A percentile compares a stretch with the other conserved stretches of the same genome.
Evolutionary conservation across 192 early-diverging fungal genomes (phyloP).

Genomic region (Backusella morwellensis): DNA sequence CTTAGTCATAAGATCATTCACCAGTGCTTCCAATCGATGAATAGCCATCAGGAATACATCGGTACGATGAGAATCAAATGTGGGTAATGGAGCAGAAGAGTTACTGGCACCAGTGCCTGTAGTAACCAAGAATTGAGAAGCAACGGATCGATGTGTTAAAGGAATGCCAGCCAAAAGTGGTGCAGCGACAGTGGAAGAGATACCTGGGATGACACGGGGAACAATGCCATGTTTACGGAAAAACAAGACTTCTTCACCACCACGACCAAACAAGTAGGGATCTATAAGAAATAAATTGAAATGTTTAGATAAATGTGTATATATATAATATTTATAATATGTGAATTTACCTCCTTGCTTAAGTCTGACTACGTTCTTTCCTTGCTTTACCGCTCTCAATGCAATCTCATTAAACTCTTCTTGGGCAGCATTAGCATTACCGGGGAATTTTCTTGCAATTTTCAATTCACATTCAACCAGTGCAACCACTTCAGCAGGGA

Average conservation of each 20-base stretch:
- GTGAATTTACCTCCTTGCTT: constrained; percentile 72
- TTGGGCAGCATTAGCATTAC: constrained; percentile 75
- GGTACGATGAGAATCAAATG: constrained; percentile 57
- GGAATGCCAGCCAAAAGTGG: constrained; percentile 68
- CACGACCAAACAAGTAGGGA: constrained; percentile 91
- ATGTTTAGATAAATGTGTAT: neutral
- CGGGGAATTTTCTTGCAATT: constrained; percentile 70
- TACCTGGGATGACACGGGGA: constrained; percentile 61
- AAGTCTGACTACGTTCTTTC: constrained; percentile 77
- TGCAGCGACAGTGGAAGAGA: constrained; percentile 67
- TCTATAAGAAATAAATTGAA: constrained; percentile 41
- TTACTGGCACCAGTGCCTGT: constrained; percentile 69
- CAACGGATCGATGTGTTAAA: constrained; percentile 76
- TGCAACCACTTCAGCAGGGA: constrained; percentile 61
- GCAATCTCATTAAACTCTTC: constrained; percentile 72
- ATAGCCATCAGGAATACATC: constrained; percentile 79
- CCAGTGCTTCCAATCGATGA: constrained; percentile 61
- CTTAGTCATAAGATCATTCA: constrained; percentile 50
- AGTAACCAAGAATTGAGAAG: constrained; percentile 71
- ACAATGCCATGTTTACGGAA: constrained; percentile 68
- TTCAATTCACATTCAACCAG: constrained; percentile 51
- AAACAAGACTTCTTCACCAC: constrained; percentile 85
- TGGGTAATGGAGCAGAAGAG: constrained; percentile 61
- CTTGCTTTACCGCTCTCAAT: constrained; percentile 58
- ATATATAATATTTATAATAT: neutral